Evolutionary conservation across 2,329 filamentous ascomycete genomes (phyloP).

Genomic region (Ophiostoma ulmi): DNA sequence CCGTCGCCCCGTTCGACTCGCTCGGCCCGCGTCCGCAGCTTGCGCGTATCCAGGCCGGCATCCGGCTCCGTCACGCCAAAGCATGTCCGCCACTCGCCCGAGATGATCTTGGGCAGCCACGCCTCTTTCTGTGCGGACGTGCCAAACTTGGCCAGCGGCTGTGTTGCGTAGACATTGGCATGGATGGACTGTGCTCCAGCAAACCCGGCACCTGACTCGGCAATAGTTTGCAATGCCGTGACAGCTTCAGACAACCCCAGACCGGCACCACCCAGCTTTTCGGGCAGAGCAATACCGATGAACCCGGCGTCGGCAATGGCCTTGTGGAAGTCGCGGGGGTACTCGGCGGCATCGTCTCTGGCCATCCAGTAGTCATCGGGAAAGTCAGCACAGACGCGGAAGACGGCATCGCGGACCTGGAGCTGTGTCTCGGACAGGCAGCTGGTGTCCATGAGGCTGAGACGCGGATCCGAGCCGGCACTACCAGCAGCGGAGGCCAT

Average conservation of each 20-base stretch:
- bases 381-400: slow-evolving; percentile 25
- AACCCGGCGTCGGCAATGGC: slow-evolving; percentile 70
- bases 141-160: slow-evolving; percentile 68
- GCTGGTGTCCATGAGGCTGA: slow-evolving; percentile 26
- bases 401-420: slow-evolving; percentile 25
- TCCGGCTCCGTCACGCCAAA: slow-evolving; percentile 85
- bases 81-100: slow-evolving; percentile 65
- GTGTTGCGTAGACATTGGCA: slow-evolving; percentile 69
- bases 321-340: slow-evolving; percentile 71
- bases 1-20: slow-evolving; percentile 43
- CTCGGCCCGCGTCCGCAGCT: slow-evolving; percentile 60
- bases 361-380: slow-evolving; percentile 53
- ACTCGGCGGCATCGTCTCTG: slow-evolving; percentile 59
- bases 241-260: slow-evolving; percentile 76
- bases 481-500: slow-evolving; percentile 11
- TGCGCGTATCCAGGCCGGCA: slow-evolving; percentile 71
- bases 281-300: slow-evolving; percentile 75
- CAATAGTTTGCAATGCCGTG: slow-evolving; percentile 81
- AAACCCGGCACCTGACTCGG: slow-evolving; percentile 70
- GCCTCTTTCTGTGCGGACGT: slow-evolving; percentile 57
- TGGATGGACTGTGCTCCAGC: slow-evolving; percentile 61
- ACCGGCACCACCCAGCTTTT: slow-evolving; percentile 67
- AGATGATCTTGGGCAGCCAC: slow-evolving; percentile 66
- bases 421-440: slow-evolving; percentile 24
- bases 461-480: slow-evolving; percentile 19